Evolutionary conservation across 768 basidiomycete genomes (phyloP).

Genomic region (Scleroderma bovista): DNA sequence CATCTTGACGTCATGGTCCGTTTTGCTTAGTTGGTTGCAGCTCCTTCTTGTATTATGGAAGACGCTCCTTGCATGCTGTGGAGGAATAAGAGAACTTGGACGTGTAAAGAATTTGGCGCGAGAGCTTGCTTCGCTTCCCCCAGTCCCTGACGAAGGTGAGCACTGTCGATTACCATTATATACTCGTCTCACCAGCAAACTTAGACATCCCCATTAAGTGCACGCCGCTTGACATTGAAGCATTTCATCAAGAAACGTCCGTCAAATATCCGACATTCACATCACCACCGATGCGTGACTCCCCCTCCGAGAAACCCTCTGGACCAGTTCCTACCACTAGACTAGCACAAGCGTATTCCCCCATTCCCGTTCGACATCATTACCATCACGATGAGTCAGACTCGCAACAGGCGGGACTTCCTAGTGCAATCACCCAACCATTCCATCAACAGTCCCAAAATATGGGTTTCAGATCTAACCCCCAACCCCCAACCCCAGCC

Average conservation of each 20-base stretch:
- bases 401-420: conserved; percentile 36
- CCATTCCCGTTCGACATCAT: conserved; percentile 90
- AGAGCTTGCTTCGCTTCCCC: conserved; percentile 74
- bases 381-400: conserved; percentile 84
- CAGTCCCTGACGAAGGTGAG: conserved; percentile 42
- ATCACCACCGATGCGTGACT: conserved; percentile 42
- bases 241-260: conserved; percentile 84
- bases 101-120: conserved; percentile 82
- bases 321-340: conserved; percentile 45
- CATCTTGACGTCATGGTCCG: conserved; percentile 1
- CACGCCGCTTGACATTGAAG: conserved; percentile 83
- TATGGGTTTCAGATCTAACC: conserved; percentile 32
- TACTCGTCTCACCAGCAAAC: conserved; percentile 18
- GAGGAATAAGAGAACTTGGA: conserved; percentile 81
- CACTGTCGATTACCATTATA: conserved; percentile 7
- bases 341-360: conserved; percentile 86
- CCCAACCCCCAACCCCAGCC: conserved; percentile 83
- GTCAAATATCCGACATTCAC: conserved; percentile 96
- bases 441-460: conserved; percentile 31
- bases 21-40: conserved; percentile 35
- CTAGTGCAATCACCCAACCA: conserved; percentile 28
- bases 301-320: conserved; percentile 21
- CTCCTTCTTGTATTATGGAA: conserved; percentile 95
- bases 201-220: conserved; percentile 71
- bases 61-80: conserved; percentile 83